Percentiles rank a stretch among this genome's conserved stretches.
Conservation (phyloP, 1,139 yeast species). For the Saccharomyces hybrid region DNA sequence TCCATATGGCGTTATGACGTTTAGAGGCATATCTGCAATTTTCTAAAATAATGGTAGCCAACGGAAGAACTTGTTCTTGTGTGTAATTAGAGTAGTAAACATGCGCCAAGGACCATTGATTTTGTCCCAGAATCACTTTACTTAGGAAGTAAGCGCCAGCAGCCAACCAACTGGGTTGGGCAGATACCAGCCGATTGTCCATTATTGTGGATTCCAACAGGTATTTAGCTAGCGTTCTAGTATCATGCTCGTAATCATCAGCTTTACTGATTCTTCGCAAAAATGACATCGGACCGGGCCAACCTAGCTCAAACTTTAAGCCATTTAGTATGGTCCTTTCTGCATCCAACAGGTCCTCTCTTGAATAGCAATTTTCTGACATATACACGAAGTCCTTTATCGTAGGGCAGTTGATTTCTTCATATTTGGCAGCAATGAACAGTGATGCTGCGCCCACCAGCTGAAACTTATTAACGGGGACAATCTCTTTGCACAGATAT, state of each 20-base stretch:
- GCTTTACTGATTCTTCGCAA: conserved; percentile 91
- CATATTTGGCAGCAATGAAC: conserved; percentile 91
- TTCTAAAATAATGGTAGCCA: conserved; percentile 64
- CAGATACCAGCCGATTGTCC: conserved; percentile 83
- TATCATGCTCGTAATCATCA: conserved; percentile 94
- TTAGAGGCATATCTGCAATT: conserved; percentile 63
- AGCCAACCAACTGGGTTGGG: conserved; percentile 92
- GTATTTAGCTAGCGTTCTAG: conserved; percentile 89
- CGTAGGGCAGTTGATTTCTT: conserved; percentile 92
- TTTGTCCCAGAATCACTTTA: conserved; percentile 52
- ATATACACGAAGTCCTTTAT: conserved; percentile 87
- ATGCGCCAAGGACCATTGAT: conserved; percentile 75
- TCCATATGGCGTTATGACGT: conserved; percentile 79
- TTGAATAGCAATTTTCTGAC: conserved; percentile 82
- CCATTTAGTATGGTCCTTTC: conserved; percentile 91
- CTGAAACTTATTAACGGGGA: conserved; percentile 78
- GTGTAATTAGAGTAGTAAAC: conserved; percentile 89
- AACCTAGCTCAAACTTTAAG: conserved; percentile 87
- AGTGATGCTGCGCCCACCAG: conserved; percentile 93
- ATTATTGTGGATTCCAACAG: conserved; percentile 83
- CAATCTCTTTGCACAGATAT: conserved; percentile 65
- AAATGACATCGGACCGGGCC: conserved; percentile 99
- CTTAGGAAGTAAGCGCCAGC: conserved; percentile 90
- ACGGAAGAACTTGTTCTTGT: conserved; percentile 70
- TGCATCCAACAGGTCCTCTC: conserved; percentile 80